Evolutionary conservation across 257 asterid species (phyloP).

Genomic region (Buddleja alternifolia): DNA sequence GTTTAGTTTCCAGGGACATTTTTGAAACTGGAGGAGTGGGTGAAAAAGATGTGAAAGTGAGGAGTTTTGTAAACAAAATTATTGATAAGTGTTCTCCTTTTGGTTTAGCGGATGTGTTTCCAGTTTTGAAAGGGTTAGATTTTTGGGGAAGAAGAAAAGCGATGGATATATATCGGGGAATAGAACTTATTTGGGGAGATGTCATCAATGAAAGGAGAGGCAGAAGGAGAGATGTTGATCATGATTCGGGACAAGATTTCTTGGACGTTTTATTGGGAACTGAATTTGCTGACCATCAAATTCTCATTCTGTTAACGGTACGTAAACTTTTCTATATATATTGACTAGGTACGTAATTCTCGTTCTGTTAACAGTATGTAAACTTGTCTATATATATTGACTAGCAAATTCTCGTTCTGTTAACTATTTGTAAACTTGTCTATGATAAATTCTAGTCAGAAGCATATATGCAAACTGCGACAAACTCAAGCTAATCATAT

Average conservation of each 20-base stretch:
- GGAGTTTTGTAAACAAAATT: background rate
- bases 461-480: too few relatives aligned
- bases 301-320: slow-evolving; percentile 8
- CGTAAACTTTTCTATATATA: background rate
- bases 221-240: background rate
- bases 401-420: too few relatives aligned
- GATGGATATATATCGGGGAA: background rate
- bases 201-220: slow-evolving; percentile 19
- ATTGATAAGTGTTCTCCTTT: background rate
- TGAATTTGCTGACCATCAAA: slow-evolving; percentile 11
- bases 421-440: too few relatives aligned
- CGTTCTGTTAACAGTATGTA: slow-evolving; percentile 7
- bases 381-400: too few relatives aligned
- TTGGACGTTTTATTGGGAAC: slow-evolving; percentile 1
- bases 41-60: background rate
- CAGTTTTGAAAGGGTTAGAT: slow-evolving; percentile 2
- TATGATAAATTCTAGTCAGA: too few relatives aligned
- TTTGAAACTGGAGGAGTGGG: background rate
- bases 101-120: slow-evolving; percentile 18
- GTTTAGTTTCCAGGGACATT: slow-evolving; percentile 1
- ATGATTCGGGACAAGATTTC: slow-evolving; percentile 2
- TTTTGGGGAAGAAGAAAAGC: slow-evolving; percentile 20
- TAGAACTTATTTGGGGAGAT: slow-evolving; percentile 22
- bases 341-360: too few relatives aligned
- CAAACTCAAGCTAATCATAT: too few relatives aligned